phyloP scores from a whole-genome alignment of 2,329 filamentous ascomycete species.

The Fusarium sp. region DNA sequence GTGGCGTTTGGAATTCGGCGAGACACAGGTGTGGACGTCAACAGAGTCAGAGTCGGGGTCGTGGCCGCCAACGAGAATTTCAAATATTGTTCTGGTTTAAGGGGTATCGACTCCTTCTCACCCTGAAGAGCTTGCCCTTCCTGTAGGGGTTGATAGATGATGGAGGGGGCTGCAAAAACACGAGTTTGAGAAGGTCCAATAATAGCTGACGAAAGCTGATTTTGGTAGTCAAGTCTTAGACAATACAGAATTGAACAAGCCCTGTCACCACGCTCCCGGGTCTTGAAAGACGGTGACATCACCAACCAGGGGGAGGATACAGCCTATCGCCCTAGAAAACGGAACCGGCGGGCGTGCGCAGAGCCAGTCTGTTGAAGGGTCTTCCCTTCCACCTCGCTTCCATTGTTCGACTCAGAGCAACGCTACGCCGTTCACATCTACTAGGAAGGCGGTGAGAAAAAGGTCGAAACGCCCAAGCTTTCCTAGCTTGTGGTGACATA shows the following conservation, averaged over 20 bases:
- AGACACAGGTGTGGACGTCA: conserved; percentile 37
- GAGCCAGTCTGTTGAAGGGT: conserved; percentile 35
- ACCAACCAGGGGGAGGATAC: conserved; percentile 39
- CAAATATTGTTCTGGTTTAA: conserved; percentile 28
- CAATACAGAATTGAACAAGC: conserved; percentile 30
- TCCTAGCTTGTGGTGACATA: conserved; percentile 11
- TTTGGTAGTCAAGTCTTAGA: conserved; percentile 1
- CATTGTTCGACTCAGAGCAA: conserved; percentile 36
- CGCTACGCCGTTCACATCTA: conserved; percentile 29
- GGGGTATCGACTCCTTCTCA: conserved; percentile 10
- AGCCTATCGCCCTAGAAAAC: conserved; percentile 35
- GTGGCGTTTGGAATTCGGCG: conserved; percentile 46
- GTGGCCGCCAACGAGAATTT: conserved; percentile 30
- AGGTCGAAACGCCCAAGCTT: conserved; percentile 33
- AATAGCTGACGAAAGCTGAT: conserved; percentile 13
- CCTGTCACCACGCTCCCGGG: conserved; percentile 45
- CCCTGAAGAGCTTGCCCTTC: conserved; percentile 1
- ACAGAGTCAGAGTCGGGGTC: conserved; percentile 38
- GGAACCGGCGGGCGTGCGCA: conserved; percentile 29
- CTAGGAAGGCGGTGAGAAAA: conserved; percentile 40
- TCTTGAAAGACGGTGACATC: conserved; percentile 49
- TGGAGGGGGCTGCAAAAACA: conserved; percentile 1
- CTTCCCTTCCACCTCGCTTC: conserved; percentile 30
- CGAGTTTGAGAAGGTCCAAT: conserved; percentile 14
- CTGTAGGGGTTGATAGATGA: conserved; percentile 1